Evolutionary conservation across 2,329 filamentous ascomycete genomes (phyloP).

Genomic region (Aspergillus fijiensis): DNA sequence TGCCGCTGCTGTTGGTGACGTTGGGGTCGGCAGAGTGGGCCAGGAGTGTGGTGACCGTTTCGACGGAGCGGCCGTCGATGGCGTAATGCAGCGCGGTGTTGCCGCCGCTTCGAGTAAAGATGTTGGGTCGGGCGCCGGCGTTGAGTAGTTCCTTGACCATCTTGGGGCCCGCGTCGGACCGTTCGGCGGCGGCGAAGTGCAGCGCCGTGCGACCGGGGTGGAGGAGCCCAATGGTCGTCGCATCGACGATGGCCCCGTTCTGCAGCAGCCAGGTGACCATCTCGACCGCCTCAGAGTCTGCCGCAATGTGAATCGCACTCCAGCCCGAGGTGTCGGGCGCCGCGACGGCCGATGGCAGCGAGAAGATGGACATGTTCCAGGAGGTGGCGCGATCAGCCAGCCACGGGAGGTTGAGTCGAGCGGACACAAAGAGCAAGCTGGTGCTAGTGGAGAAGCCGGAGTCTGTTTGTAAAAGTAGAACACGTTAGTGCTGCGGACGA

Average conservation of each 20-base stretch:
- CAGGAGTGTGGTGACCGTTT: neutral
- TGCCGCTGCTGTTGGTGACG: neutral
- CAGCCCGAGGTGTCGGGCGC: neutral
- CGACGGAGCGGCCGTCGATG: neutral
- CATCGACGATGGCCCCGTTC: neutral
- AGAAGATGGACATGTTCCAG: neutral
- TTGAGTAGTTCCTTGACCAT: neutral
- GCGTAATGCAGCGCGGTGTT: constrained; percentile 2
- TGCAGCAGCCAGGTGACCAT: neutral
- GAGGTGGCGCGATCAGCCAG: neutral
- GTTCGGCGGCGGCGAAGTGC: constrained; percentile 2
- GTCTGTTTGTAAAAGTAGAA: neutral
- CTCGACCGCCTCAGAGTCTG: constrained; percentile 1
- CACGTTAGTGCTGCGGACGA: neutral
- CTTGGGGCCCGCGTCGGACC: neutral
- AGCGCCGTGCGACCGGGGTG: constrained; percentile 3
- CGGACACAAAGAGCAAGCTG: constrained; percentile 2
- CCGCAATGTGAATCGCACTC: constrained; percentile 4
- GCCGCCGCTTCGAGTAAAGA: neutral
- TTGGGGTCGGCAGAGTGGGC: neutral
- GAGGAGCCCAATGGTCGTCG: neutral
- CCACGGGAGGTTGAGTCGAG: constrained; percentile 3
- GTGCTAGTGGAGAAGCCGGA: neutral
- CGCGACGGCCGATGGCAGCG: neutral
- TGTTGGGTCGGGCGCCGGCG: neutral